phyloP scores from a whole-genome alignment of 2,329 filamentous ascomycete genomes.

The Colletotrichum liriopes region DNA sequence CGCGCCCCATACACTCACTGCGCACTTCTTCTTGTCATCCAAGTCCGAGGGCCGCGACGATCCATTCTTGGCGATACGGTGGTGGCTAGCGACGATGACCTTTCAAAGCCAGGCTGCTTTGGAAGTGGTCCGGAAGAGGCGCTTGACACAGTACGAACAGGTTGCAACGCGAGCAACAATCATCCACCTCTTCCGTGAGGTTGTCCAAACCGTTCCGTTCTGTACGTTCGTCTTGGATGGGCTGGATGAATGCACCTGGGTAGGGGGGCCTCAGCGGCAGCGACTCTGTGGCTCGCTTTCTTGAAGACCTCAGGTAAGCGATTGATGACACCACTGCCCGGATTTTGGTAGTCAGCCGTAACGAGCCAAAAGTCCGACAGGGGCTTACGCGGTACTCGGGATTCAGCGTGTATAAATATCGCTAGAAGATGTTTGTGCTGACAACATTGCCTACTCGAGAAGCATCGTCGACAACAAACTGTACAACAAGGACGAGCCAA shows the following conservation, averaged over 20 bases:
- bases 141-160: not conserved
- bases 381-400: conserved; percentile 16
- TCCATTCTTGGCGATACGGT: conserved; percentile 43
- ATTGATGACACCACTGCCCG: conserved; percentile 33
- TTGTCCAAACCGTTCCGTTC: conserved; percentile 37
- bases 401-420: conserved; percentile 43
- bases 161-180: conserved; percentile 44
- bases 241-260: conserved; percentile 53
- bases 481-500: conserved; percentile 45
- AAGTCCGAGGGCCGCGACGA: conserved; percentile 46
- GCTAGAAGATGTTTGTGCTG: conserved; percentile 45
- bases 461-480: conserved; percentile 50
- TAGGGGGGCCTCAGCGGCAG: not conserved
- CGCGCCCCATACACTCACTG: not conserved
- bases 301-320: conserved; percentile 36
- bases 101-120: conserved; percentile 34
- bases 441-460: conserved; percentile 46
- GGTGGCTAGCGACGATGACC: too few relatives aligned
- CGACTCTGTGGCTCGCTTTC: conserved; percentile 41
- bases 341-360: conserved; percentile 49
- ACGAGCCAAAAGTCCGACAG: conserved; percentile 46
- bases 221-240: conserved; percentile 25
- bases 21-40: conserved; percentile 42
- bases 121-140: conserved; percentile 25
- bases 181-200: conserved; percentile 42